phyloP scores from a whole-genome alignment of 2,329 filamentous ascomycete species.

The Venturia oleaginea region DNA sequence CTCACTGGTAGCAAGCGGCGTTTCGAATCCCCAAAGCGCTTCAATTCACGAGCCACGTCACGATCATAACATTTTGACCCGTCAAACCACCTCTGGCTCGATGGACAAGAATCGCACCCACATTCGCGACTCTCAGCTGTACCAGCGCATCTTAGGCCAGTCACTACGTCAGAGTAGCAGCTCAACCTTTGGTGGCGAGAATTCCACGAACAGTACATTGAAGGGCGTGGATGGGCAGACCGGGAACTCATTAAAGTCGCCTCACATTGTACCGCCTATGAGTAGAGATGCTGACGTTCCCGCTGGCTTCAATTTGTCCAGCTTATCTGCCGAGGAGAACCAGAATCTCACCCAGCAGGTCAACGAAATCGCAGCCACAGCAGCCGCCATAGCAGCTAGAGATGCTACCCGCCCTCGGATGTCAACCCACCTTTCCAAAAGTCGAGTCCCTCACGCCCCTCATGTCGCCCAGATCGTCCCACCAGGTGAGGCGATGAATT shows the following conservation, averaged over 20 bases:
- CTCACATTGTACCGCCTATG: conserved; percentile 72
- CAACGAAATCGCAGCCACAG: conserved; percentile 87
- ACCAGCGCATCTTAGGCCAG: conserved; percentile 87
- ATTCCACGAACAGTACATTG: not conserved
- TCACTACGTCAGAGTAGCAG: conserved; percentile 78
- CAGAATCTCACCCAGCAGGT: conserved; percentile 74
- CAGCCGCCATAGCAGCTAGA: conserved; percentile 75
- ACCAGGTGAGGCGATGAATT: not conserved
- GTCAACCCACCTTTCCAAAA: not conserved
- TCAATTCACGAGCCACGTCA: not conserved
- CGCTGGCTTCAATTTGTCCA: conserved; percentile 46
- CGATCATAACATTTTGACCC: conserved; percentile 12
- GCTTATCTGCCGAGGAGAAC: conserved; percentile 75
- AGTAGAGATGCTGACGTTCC: conserved; percentile 37
- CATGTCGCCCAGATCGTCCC: not conserved
- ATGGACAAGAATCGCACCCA: conserved; percentile 38
- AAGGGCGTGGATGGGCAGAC: conserved; percentile 21
- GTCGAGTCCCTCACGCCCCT: not conserved
- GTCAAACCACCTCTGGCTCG: conserved; percentile 17
- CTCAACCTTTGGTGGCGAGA: conserved; percentile 41
- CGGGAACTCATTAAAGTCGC: conserved; percentile 20
- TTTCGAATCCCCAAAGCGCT: conserved; percentile 18
- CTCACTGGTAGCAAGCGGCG: conserved; percentile 29
- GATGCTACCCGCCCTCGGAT: conserved; percentile 47
- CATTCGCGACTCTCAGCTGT: conserved; percentile 79